phyloP scores from a whole-genome alignment of 148 eudicot genomes.

The Salicornia ramosissima region DNA sequence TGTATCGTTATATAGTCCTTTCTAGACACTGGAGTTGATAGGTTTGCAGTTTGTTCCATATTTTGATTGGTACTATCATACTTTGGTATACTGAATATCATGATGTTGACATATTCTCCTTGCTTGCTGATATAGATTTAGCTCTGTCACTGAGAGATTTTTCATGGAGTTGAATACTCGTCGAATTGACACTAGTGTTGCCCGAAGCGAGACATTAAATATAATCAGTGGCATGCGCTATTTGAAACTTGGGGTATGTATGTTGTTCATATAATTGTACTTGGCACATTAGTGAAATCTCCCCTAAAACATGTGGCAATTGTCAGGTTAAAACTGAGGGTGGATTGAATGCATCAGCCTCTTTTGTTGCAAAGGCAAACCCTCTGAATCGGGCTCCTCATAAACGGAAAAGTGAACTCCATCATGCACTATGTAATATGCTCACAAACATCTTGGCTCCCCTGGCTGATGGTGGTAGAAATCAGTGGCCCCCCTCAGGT shows the following conservation, averaged over 20 bases:
- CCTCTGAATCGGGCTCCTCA: constrained; percentile 94
- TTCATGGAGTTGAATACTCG: constrained; percentile 98
- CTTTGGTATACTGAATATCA: background rate
- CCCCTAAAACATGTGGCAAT: constrained; percentile 27
- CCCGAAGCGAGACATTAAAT: constrained; percentile 90
- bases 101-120: background rate
- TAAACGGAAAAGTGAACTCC: constrained; percentile 96
- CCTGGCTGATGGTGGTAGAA: constrained; percentile 93
- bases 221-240: constrained; percentile 98
- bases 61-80: background rate
- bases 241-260: constrained; percentile 95
- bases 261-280: background rate
- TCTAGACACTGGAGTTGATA: background rate
- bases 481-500: constrained; percentile 95
- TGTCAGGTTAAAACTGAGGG: constrained; percentile 95
- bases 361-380: constrained; percentile 96
- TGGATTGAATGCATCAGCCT: constrained; percentile 96
- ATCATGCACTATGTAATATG: constrained; percentile 96
- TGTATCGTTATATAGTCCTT: background rate
- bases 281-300: background rate
- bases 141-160: constrained; percentile 99
- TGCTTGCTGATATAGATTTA: constrained; percentile 49
- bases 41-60: background rate
- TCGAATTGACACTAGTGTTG: constrained; percentile 83
- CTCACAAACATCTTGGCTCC: constrained; percentile 96